Evolutionary conservation across 106 monocot species (phyloP), one percentile per base, ranked within the genome.

Genomic region (Hemerocallis citrina): DNA sequence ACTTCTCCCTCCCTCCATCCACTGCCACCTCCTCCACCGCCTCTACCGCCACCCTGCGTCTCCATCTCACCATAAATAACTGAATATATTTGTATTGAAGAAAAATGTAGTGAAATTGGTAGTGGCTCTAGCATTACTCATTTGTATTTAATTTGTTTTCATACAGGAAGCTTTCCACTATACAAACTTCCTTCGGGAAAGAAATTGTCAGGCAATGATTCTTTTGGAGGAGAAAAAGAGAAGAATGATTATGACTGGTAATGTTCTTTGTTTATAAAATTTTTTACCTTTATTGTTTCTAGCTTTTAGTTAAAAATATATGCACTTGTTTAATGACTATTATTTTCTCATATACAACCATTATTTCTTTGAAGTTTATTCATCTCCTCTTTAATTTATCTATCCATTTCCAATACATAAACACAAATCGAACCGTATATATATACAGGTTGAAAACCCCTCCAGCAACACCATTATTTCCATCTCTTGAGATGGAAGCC

Each of bases 231-330:
- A 12, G 81, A 72, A 1, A 34, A 41, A 10, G 75, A 68, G 30
- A 76, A 81, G 56, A 72, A 81, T 28, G 81, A 81, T 49, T 81
- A 72, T 64, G 76, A 81, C 35, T 81, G 81, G 81, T 81, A 49
- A 25, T 28, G 9, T 38, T 68, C 19, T 19, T 17, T 8, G 7
- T 52, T 21, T 65, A 24, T 23, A 8, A 19, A 30, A 31, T 32
- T 7, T 21, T 19, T 33, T 54, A 25, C 0, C 44, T 65, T 39
- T 14, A 1, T 49, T 23, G 0, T 40, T 38, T 4, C 55, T 43
- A 3, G 19, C 22, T 58, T 58, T 15, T 35, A 4, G 30, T 54
- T 54, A 12, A 54, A 14, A 41, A 14, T 41, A 41, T 9, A 41
- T 41, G 14, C 7, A 0, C 0, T 46, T 52, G 7, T 6, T 6